phyloP scores from a whole-genome alignment of 495 filamentous ascomycete species.

The Xanthoparmelia taractica region DNA sequence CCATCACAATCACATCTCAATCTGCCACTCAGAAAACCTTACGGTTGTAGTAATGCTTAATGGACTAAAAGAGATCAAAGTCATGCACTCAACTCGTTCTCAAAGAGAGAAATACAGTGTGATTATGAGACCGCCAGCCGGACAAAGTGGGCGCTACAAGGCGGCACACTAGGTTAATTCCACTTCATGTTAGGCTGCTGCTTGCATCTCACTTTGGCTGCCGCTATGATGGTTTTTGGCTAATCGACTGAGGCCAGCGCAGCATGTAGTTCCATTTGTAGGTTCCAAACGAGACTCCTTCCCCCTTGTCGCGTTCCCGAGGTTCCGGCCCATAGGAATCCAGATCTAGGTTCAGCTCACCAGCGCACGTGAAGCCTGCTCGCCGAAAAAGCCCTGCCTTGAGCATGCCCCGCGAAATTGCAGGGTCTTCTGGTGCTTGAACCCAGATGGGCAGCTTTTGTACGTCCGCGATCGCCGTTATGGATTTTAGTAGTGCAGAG shows the following conservation, averaged over 20 bases:
- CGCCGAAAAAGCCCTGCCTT: constrained; percentile 2
- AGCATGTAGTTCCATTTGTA: constrained; percentile 6
- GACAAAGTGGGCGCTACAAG: not conserved
- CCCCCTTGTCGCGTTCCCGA: not conserved
- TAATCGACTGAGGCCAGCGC: not conserved
- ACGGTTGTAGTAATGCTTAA: not conserved
- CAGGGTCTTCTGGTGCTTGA: constrained; percentile 2
- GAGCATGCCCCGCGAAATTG: not conserved
- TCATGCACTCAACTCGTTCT: not conserved
- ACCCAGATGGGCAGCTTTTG: not conserved
- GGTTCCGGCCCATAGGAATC: not conserved
- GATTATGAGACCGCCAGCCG: not conserved
- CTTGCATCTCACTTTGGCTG: not conserved
- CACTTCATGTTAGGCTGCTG: not conserved
- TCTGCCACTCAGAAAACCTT: not conserved
- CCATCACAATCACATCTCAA: not conserved
- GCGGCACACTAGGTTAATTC: not conserved
- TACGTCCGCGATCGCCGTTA: not conserved
- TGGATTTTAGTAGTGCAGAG: not conserved
- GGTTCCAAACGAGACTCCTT: not conserved
- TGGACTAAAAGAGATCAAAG: not conserved
- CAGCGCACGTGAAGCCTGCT: constrained; percentile 1
- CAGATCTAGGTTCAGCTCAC: not conserved
- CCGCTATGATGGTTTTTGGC: not conserved
- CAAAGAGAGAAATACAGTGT: not conserved